Base-by-base conservation (phyloP, 2,329 filamentous ascomycete genomes). In the Colletotrichum sp. region DNA sequence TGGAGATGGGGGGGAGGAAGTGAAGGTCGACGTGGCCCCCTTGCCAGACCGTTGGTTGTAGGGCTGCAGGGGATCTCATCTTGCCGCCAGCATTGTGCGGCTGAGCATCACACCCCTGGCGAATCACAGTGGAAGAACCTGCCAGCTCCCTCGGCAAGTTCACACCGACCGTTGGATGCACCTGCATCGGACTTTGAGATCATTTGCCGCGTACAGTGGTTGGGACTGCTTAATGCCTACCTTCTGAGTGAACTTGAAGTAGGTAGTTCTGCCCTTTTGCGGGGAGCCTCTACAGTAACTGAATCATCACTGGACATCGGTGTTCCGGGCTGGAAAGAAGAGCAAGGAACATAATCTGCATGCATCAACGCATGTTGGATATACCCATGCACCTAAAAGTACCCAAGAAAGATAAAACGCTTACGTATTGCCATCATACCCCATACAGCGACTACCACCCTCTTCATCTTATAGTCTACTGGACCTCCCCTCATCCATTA, bases 381-480 rank as follows among this genome's bases (percentile, higher is more conserved):
- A 49, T 21, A 49, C 3, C 18, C 44, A 49, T n/a, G 36, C 44
- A 49, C 5, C 44, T 2, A 21, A 12, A 49, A 49, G n/a, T 21
- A 52, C 44, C n/a, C 44, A 13, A 52, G 44, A 13, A 52, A 52
- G n/a, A 21, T 52, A 52, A 4, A 52, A 52, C 44, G 44, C 44
- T 52, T 13, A 24, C n/a, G 3, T 3, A 52, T 52, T 24, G 3
- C n/a, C 44, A 52, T 52, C 44, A 52, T 52, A 21, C 3, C 6
- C 6, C 44, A 52, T 21, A 13, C n/a, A 49, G 2, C 6, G n/a
- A 63, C 21, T 0, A 63, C 32, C 59, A 3, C 30, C 8, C 28
- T 34, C 3, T 1, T 15, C 59, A 36, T 21, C 21, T 63, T 32
- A 88, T 57, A 88, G 80, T 79, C 82, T 84, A 74, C 84, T 86